Percentiles rank a stretch among this genome's conserved stretches.
These are phyloP conservation scores for Lasiosphaeriaceae sp. DNA, from an alignment of 495 filamentous ascomycete species.

Conservation along the genomic window DNA sequence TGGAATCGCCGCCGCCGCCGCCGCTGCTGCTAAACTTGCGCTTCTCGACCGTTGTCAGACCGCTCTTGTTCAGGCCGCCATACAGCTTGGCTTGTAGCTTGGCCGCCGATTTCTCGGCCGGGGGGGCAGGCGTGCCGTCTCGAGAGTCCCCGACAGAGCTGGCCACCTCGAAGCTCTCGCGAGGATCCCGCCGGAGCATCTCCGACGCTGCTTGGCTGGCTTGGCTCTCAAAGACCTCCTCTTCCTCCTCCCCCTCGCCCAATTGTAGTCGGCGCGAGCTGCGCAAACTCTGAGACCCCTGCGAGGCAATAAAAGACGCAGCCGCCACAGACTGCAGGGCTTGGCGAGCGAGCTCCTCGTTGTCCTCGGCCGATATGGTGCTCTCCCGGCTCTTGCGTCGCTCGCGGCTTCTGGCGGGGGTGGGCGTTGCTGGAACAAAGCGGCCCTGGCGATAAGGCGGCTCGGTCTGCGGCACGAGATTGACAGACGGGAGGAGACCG, in stretches of 20 bases:
- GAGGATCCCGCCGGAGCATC: slow-evolving; percentile 51
- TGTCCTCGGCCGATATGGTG: slow-evolving; percentile 82
- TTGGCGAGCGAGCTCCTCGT: slow-evolving; percentile 55
- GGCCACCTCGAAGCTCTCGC: slow-evolving; percentile 47
- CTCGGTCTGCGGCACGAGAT: slow-evolving; percentile 55
- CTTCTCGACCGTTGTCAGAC: slow-evolving; percentile 43
- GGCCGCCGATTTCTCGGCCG: slow-evolving; percentile 41
- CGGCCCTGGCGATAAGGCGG: slow-evolving; percentile 37
- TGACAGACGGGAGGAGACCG: slow-evolving; percentile 49
- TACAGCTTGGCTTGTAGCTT: slow-evolving; percentile 66
- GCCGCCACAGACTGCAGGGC: slow-evolving; percentile 54
- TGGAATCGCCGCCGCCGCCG: no score
- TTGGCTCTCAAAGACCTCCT: slow-evolving; percentile 45
- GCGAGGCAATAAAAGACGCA: slow-evolving; percentile 43
- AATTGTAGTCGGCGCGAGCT: slow-evolving; percentile 13
- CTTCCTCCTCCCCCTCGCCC: slow-evolving; percentile 29
- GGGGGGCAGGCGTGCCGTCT: slow-evolving; percentile 38
- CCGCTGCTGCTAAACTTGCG: slow-evolving; percentile 51
- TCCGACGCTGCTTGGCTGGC: slow-evolving; percentile 52
- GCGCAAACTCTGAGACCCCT: slow-evolving; percentile 25
- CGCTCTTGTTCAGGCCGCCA: slow-evolving; percentile 60
- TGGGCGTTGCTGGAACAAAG: slow-evolving; percentile 27
- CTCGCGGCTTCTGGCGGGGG: slow-evolving; percentile 18
- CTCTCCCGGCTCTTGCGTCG: slow-evolving; percentile 70
- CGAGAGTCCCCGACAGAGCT: slow-evolving; percentile 39